Conservation (phyloP, 2,329 filamentous ascomycete genomes). For the Diaporthe longicolla region DNA sequence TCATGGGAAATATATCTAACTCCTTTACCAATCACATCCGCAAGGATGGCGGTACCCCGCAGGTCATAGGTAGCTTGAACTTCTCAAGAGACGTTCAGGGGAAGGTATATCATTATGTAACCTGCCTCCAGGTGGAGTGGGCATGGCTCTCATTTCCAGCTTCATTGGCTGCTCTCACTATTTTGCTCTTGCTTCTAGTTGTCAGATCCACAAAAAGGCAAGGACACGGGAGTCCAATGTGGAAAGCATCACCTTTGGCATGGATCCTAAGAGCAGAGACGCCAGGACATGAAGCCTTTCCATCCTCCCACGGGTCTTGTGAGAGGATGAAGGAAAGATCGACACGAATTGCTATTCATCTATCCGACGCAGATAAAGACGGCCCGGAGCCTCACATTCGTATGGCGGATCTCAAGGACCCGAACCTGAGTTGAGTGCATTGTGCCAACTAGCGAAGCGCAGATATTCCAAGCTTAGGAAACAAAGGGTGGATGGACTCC, state of each 20-base stretch:
- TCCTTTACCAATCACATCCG: not conserved
- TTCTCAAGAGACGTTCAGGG: not conserved
- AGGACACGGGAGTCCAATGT: not conserved
- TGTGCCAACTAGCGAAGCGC: no score
- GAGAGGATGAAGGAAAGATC: not conserved
- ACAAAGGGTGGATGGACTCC: no score
- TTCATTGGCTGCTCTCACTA: not conserved
- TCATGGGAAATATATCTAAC: not conserved
- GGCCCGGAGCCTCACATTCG: not conserved
- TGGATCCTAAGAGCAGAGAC: not conserved
- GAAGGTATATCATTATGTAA: not conserved
- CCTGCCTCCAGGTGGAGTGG: not conserved
- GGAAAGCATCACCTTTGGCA: slow-evolving; percentile 6
- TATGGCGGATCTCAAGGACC: not conserved
- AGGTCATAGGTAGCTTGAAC: not conserved
- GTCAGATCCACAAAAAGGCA: not conserved
- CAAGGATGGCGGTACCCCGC: not conserved
- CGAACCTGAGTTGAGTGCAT: not conserved
- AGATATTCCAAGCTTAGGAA: no score
- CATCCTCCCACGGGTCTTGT: not conserved
- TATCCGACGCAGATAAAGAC: not conserved
- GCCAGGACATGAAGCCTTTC: not conserved
- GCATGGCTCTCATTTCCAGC: not conserved
- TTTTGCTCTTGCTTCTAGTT: not conserved
- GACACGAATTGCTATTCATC: not conserved